A percentile compares a stretch with the other conserved stretches of the same genome.
These are phyloP conservation scores for Nidula microcarpa DNA, from an alignment of 768 basidiomycete genomes.

Conservation along the genomic window DNA sequence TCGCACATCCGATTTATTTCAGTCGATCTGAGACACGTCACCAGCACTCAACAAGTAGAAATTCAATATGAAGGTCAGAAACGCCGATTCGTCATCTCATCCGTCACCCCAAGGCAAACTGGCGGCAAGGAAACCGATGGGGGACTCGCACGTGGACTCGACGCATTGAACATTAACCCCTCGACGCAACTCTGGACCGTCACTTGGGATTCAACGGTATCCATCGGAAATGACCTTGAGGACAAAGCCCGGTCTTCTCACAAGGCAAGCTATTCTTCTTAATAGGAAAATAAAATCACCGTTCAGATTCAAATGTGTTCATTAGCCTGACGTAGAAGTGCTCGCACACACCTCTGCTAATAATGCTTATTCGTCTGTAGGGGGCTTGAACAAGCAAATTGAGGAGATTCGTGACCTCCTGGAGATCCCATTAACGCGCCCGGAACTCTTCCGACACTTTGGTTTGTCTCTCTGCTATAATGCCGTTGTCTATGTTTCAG, in stretches of 20 bases:
- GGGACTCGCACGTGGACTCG: constrained; percentile 36
- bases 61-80: constrained; percentile 58
- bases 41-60: constrained; percentile 55
- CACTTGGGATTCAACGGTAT: constrained; percentile 65
- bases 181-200: constrained; percentile 51
- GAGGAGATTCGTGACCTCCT: constrained; percentile 54
- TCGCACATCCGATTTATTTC: constrained; percentile 3
- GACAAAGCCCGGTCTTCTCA: constrained; percentile 13
- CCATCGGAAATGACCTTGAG: constrained; percentile 19
- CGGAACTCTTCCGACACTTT: constrained; percentile 28
- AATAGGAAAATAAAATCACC: neutral
- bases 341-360: constrained; percentile 35
- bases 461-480: constrained; percentile 12
- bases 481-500: too few relatives aligned
- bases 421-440: constrained; percentile 28
- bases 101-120: constrained; percentile 30
- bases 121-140: constrained; percentile 13
- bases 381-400: constrained; percentile 88
- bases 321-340: constrained; percentile 44
- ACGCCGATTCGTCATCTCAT: constrained; percentile 55
- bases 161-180: constrained; percentile 39
- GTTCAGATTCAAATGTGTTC: constrained; percentile 11
- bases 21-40: constrained; percentile 77
- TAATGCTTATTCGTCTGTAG: constrained; percentile 78
- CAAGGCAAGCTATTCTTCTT: constrained; percentile 26